These are phyloP conservation scores for Murraya koenigii DNA, from an alignment of 345 rosid species.

Conservation along the genomic window DNA sequence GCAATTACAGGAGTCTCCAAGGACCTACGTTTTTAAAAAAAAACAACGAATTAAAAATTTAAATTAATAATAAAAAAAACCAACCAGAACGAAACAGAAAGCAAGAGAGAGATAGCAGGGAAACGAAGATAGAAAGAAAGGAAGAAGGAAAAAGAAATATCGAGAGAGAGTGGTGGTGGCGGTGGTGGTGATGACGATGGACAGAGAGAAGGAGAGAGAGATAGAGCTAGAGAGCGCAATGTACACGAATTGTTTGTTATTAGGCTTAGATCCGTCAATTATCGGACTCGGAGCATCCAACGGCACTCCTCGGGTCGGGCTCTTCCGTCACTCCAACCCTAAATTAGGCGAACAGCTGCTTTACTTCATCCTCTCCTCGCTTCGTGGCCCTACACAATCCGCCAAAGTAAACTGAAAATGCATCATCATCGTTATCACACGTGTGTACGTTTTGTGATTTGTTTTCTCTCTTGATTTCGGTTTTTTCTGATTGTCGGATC, in stretches of 20 bases:
- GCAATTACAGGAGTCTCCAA: slow-evolving; percentile 13
- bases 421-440: neutral
- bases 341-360: slow-evolving; percentile 99
- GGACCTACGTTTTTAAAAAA: slow-evolving; percentile 26
- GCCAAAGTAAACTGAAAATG: slow-evolving; percentile 56
- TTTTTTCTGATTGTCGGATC: slow-evolving; percentile 33
- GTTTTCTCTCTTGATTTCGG: neutral
- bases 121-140: neutral
- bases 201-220: slow-evolving; percentile 99
- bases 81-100: slow-evolving; percentile 27
- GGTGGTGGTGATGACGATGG: slow-evolving; percentile 81
- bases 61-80: slow-evolving; percentile 18
- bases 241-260: slow-evolving; percentile 94
- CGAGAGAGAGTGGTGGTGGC: neutral
- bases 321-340: slow-evolving; percentile 98
- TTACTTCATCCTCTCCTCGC: slow-evolving; percentile 96
- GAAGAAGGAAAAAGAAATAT: neutral
- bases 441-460: neutral
- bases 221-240: slow-evolving; percentile 98
- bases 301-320: slow-evolving; percentile 83
- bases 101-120: neutral
- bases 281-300: slow-evolving; percentile 88
- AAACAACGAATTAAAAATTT: slow-evolving; percentile 4
- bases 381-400: slow-evolving; percentile 95
- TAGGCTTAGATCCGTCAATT: slow-evolving; percentile 90